phyloP scores from a whole-genome alignment of 2,329 filamentous ascomycete species.

The Scedosporium aurantiacum region DNA sequence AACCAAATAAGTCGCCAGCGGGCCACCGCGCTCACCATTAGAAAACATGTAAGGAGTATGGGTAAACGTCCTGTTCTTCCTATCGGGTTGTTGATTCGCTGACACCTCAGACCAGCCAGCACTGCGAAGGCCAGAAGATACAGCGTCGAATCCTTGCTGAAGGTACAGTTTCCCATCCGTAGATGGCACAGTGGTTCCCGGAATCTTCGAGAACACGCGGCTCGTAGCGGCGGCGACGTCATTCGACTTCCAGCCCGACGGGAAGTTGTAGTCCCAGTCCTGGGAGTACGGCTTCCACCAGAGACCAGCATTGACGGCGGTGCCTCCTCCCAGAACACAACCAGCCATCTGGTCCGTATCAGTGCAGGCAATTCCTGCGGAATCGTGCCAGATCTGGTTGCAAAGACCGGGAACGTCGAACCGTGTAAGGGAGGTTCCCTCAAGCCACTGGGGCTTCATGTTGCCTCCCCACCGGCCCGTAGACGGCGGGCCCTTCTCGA shows the following conservation, averaged over 20 bases:
- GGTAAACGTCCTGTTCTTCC: slow-evolving; percentile 55
- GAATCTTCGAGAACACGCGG: slow-evolving; percentile 56
- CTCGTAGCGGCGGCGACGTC: slow-evolving; percentile 49
- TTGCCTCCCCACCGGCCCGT: slow-evolving; percentile 52
- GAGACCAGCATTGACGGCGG: slow-evolving; percentile 55
- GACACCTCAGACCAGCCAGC: slow-evolving; percentile 55
- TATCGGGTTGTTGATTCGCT: slow-evolving; percentile 45
- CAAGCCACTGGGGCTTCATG: slow-evolving; percentile 50
- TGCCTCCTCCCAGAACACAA: slow-evolving; percentile 57
- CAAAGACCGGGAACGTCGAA: slow-evolving; percentile 62
- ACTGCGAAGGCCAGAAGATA: slow-evolving; percentile 45
- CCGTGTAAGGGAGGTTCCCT: slow-evolving; percentile 51
- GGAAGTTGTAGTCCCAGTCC: slow-evolving; percentile 66
- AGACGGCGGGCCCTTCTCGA: slow-evolving; percentile 49
- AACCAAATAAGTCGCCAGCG: slow-evolving; percentile 59
- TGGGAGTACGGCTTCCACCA: slow-evolving; percentile 54
- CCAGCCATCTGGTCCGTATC: slow-evolving; percentile 63
- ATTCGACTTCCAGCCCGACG: slow-evolving; percentile 54
- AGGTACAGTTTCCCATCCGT: slow-evolving; percentile 55
- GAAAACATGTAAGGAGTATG: slow-evolving; percentile 57
- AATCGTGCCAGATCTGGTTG: slow-evolving; percentile 58
- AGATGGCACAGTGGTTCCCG: slow-evolving; percentile 55
- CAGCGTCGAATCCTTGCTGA: slow-evolving; percentile 51
- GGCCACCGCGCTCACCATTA: slow-evolving; percentile 55
- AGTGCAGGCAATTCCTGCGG: slow-evolving; percentile 51